A percentile compares a stretch with the other conserved stretches of the same genome.
Evolutionary conservation across 352 stramenopile genomes (phyloP).

Genomic region (Globisporangium spinosum): DNA sequence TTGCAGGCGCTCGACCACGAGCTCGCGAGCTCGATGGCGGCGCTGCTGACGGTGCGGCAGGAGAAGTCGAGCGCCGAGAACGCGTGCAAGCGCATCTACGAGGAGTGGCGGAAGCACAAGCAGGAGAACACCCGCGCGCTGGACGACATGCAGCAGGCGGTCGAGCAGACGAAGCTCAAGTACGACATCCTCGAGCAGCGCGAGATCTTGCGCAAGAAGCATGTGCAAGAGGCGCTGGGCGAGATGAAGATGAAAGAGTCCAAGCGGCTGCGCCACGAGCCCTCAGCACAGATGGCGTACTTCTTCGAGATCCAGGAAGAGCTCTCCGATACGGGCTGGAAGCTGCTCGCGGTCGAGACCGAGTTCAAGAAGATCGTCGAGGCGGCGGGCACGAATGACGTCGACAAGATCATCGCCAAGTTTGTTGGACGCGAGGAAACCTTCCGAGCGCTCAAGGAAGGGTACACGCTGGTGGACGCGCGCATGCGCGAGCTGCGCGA

Average conservation of each 20-base stretch:
- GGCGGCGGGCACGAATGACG: conserved; percentile 70
- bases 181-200: conserved; percentile 74
- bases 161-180: conserved; percentile 71
- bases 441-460: conserved; percentile 67
- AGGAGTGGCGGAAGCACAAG: conserved; percentile 67
- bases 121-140: conserved; percentile 68
- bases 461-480: conserved; percentile 66
- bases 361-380: conserved; percentile 78
- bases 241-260: conserved; percentile 73
- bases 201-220: conserved; percentile 68
- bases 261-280: conserved; percentile 66
- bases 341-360: conserved; percentile 58
- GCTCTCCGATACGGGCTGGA: conserved; percentile 64
- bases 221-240: conserved; percentile 63
- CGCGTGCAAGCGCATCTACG: conserved; percentile 59
- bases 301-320: conserved; percentile 82
- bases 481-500: conserved; percentile 75
- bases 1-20: conserved; percentile 55
- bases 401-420: conserved; percentile 82
- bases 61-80: conserved; percentile 69
- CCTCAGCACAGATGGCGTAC: conserved; percentile 66
- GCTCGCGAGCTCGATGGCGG: conserved; percentile 42
- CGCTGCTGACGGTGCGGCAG: conserved; percentile 54
- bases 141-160: conserved; percentile 71
- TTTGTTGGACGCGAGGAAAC: conserved; percentile 69